phyloP scores from a whole-genome alignment of 2,329 filamentous ascomycete genomes.

The Sporothrix protearum region DNA sequence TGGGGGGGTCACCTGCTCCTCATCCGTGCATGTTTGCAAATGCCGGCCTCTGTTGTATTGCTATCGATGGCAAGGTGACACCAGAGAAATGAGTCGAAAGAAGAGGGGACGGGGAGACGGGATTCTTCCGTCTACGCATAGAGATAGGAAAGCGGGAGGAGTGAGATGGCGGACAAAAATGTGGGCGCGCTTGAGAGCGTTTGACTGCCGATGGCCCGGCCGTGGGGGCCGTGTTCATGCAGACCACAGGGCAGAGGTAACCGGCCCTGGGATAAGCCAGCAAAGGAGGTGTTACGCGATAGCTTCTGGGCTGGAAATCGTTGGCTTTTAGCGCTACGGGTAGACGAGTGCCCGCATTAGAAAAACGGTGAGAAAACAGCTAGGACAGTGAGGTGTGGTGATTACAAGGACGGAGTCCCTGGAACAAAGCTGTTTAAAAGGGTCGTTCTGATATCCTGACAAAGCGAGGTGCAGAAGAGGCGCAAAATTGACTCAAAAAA shows the following conservation, averaged over 20 bases:
- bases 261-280: neutral
- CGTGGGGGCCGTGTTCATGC: neutral
- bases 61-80: neutral
- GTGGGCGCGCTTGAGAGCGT: neutral
- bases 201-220: neutral
- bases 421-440: no score
- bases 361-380: neutral
- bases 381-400: neutral
- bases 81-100: neutral
- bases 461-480: conserved; percentile 13
- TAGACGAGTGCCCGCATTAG: neutral
- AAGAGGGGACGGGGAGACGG: neutral
- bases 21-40: no score
- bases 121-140: neutral
- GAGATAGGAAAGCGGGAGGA: neutral
- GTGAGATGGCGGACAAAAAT: neutral
- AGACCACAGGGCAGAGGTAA: neutral
- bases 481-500: neutral
- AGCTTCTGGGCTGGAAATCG: no score
- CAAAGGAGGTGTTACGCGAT: no score
- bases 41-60: neutral
- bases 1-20: neutral
- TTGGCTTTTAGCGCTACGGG: neutral
- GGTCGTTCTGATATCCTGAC: neutral
- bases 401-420: neutral